Base-by-base conservation (phyloP, 495 filamentous ascomycete genomes). In the Podospora pseudopauciseta region DNA sequence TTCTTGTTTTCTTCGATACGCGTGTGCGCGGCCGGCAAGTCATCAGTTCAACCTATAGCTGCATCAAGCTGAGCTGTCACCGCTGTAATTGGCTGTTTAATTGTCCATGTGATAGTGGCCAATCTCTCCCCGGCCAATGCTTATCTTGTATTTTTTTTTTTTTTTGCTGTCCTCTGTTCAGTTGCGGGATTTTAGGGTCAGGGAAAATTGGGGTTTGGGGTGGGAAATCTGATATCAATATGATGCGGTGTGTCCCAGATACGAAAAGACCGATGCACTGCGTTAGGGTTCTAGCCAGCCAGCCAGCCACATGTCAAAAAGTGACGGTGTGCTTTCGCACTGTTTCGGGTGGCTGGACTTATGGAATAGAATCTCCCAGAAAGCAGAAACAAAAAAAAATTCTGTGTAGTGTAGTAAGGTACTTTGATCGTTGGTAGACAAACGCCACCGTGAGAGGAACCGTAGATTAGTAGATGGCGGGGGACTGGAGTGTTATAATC, bases 91-190 rank as follows among this genome's bases (percentile, higher is more conserved):
- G 55, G 55, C 23, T 58, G 55, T 2, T 15, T 3, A 58, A 26
- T 19, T 20, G 55, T n/a, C 55, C 55, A 58, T 58, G 55, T 58
- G 55, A 58, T 58, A 58, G 55, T 58, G 55, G 55, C 55, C 9
- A 58, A 56, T 56, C 54, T 56, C 54, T 56, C 54, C 54, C 3
- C 39, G 15, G 39, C 39, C 39, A 49, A 49, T 49, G 39, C 39
- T 58, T 58, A 58, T 58, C 55, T 11, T 58, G 1, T 23, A 32
- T 32, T 32, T 32, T 32, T 32, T 32, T 32, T 32, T 32, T 32
- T 32, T 32, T 39, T 39, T 39, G 34, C 34, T 39, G 34, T 5
- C 1, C 1, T 23, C 23, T 23, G 23, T 23, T 23, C 23, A 23
- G 23, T 23, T 58, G 55, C n/a, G 55, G 55, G 55, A 58, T 58